These are phyloP conservation scores for Lactarius pseudohatsudake DNA, from an alignment of 768 basidiomycete species.

Conservation along the genomic window DNA sequence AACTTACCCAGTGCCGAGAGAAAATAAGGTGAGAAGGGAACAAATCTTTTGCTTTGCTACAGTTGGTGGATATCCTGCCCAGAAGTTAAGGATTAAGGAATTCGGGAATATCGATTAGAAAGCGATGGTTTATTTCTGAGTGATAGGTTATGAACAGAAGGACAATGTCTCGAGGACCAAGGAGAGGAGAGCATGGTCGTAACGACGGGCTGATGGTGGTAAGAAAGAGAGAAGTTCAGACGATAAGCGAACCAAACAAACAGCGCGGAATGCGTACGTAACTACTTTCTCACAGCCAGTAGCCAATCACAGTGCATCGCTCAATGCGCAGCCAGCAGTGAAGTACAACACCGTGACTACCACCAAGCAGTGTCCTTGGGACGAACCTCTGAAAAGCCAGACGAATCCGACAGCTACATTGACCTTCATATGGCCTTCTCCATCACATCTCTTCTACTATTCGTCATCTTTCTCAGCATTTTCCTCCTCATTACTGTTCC, in stretches of 20 bases:
- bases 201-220: constrained; percentile 1
- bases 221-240: neutral
- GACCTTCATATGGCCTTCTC: constrained; percentile 22
- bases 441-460: constrained; percentile 43
- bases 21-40: neutral
- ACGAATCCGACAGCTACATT: constrained; percentile 27
- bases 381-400: neutral
- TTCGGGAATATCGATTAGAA: neutral
- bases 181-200: too few relatives aligned
- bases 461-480: constrained; percentile 56
- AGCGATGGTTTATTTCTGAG: neutral
- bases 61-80: neutral
- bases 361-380: neutral
- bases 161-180: neutral
- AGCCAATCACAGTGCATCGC: neutral
- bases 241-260: constrained; percentile 5
- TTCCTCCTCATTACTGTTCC: constrained; percentile 56
- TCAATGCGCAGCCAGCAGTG: neutral
- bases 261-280: constrained; percentile 9
- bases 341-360: too few relatives aligned
- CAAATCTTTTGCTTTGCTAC: neutral
- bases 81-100: neutral
- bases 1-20: neutral
- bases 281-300: constrained; percentile 10
- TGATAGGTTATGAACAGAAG: neutral